Evolutionary conservation across 2,329 filamentous ascomycete genomes (phyloP).

Genomic region (Fusarium verticillioides): DNA sequence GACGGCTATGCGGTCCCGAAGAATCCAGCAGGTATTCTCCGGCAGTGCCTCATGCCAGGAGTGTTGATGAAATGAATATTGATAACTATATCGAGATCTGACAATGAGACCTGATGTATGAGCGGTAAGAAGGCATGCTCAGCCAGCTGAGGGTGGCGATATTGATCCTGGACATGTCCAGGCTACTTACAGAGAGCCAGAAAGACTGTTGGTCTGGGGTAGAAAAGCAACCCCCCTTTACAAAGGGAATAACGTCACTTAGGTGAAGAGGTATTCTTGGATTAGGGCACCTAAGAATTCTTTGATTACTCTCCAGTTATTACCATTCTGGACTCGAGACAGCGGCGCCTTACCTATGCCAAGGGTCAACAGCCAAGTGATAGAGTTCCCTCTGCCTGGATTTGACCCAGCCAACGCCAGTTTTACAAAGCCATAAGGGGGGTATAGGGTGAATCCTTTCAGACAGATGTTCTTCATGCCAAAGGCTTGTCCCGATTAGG

Average conservation of each 20-base stretch:
- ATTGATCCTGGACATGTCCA: neutral
- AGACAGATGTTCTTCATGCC: neutral
- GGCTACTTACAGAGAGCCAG: neutral
- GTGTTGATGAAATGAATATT: neutral
- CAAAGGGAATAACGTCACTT: neutral
- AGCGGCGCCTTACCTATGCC: neutral
- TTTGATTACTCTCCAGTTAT: neutral
- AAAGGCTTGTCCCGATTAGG: slow-evolving; percentile 13
- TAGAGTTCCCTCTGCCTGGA: neutral
- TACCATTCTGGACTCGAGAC: neutral
- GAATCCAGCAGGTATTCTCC: slow-evolving; percentile 5
- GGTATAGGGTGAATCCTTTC: neutral
- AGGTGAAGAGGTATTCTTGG: neutral
- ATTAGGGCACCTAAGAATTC: no score
- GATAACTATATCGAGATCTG: neutral
- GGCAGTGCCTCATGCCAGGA: neutral
- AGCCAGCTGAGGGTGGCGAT: neutral
- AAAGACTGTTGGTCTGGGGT: neutral
- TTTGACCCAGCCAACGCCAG: neutral
- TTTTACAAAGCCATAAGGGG: neutral
- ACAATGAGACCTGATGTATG: neutral
- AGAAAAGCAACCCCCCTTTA: neutral
- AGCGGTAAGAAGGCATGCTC: neutral
- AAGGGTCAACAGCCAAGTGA: neutral
- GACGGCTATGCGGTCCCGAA: slow-evolving; percentile 14